These are phyloP conservation scores for Asterophora lycoperdoides DNA, from an alignment of 768 basidiomycete species.

Conservation along the genomic window DNA sequence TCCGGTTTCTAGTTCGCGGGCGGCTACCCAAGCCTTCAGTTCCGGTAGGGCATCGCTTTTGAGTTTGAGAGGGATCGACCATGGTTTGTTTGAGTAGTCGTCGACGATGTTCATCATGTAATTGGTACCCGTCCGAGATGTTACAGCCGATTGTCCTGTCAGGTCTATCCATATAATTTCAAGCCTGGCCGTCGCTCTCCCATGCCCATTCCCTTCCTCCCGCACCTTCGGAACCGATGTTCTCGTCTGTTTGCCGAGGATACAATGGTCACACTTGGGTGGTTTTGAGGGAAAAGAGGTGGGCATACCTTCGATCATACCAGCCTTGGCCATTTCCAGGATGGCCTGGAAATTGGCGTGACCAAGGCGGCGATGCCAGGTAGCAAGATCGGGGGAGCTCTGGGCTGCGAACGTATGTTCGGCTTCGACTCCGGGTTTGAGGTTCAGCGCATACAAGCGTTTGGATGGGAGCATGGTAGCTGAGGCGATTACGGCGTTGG, in stretches of 20 bases:
- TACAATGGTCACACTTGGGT: slow-evolving; percentile 28
- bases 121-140: slow-evolving; percentile 12
- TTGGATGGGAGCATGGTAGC: not conserved
- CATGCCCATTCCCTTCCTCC: slow-evolving; percentile 14
- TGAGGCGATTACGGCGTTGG: not conserved
- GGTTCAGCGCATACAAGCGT: slow-evolving; percentile 1
- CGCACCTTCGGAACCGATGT: slow-evolving; percentile 27
- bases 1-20: slow-evolving; percentile 18
- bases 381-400: not conserved
- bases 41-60: slow-evolving; percentile 21
- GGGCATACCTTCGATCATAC: slow-evolving; percentile 20
- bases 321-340: slow-evolving; percentile 4
- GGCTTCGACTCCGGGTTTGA: not conserved
- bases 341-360: slow-evolving; percentile 5
- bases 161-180: slow-evolving; percentile 32
- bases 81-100: slow-evolving; percentile 24
- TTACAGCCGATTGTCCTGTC: slow-evolving; percentile 19
- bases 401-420: not conserved
- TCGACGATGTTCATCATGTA: slow-evolving; percentile 30
- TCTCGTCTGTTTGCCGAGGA: slow-evolving; percentile 35
- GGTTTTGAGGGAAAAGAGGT: slow-evolving; percentile 17
- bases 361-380: slow-evolving; percentile 3
- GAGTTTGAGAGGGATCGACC: slow-evolving; percentile 27
- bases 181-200: slow-evolving; percentile 22
- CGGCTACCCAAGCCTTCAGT: slow-evolving; percentile 26